Evolutionary conservation across 345 rosid species (phyloP), one percentile per base, ranked within the genome.

Genomic region (Cardamine resedifolia): DNA sequence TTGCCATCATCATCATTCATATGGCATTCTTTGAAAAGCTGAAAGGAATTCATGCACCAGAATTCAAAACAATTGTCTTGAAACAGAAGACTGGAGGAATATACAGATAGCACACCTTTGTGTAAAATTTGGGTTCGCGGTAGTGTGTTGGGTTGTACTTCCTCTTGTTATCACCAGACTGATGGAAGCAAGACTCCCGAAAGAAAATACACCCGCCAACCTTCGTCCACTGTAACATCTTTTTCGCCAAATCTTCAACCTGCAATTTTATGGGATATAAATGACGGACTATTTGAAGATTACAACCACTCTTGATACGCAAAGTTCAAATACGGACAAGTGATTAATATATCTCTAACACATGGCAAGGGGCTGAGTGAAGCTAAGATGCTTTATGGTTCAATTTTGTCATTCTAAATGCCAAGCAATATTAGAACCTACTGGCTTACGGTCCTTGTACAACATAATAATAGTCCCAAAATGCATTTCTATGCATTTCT

Each of bases 141-240:
- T 95, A 95, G 81, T 90, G 99, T 55, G 99, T 86, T 51, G 98
- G 99, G 76, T 90, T 90, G 67, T 65, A 52, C 78, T 90, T 95
- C 31, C 96, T 77, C 79, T 87, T 90, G 69, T 81, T 78, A 79
- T 91, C 99, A 71, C 97, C 98, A 60, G 99, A 95, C 80, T 83
- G 98, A 80, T 91, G 94, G 75, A 95, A 90, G 77, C 99, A 95
- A 59, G 98, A 88, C 83, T 95, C 99, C 70, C 98, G 81, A 75
- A 95, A 91, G 88, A 95, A 95, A 67, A 95, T 87, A 74, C 72
- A 81, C 9, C 99, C 98, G 2, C 97, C 98, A 47, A 82, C 86
- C 83, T 86, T 95, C n/a, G 93, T 76, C 99, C 97, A 95, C 68
- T 80, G 82, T 53, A 87, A 67, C 94, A 91, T 88, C 84, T 81